Evolutionary conservation across 768 basidiomycete genomes (phyloP).

Genomic region (Fomitopsis pulvina): DNA sequence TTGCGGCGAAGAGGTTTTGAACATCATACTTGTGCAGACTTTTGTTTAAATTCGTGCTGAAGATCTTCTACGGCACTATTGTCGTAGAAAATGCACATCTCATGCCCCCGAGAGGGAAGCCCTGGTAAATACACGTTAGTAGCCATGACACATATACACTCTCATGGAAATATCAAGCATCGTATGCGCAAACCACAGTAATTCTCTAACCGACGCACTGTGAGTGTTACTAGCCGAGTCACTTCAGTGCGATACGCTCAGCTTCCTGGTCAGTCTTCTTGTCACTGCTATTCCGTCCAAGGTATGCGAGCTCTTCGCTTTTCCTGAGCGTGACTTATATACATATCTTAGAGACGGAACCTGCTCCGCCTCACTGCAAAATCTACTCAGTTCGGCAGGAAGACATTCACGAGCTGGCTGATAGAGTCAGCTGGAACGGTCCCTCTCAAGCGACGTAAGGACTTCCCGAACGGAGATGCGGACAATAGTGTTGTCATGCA

Average conservation of each 20-base stretch:
- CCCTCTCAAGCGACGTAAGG: slow-evolving; percentile 73
- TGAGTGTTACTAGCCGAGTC: slow-evolving; percentile 28
- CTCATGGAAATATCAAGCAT: slow-evolving; percentile 41
- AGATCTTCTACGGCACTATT: slow-evolving; percentile 87
- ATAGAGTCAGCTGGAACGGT: slow-evolving; percentile 86
- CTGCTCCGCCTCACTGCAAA: slow-evolving; percentile 85
- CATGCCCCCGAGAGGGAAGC: slow-evolving; percentile 65
- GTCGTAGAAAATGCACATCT: slow-evolving; percentile 73
- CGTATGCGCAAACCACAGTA: slow-evolving; percentile 82
- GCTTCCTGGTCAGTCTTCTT: slow-evolving; percentile 45
- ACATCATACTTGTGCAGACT: slow-evolving; percentile 41
- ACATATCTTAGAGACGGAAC: slow-evolving; percentile 50
- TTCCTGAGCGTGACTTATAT: not conserved
- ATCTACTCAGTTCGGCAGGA: slow-evolving; percentile 76
- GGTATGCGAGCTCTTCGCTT: slow-evolving; percentile 30
- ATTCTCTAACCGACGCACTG: slow-evolving; percentile 84
- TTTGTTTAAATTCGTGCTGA: slow-evolving; percentile 77
- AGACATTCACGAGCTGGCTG: slow-evolving; percentile 85
- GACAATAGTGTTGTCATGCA: slow-evolving; percentile 71
- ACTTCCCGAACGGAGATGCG: slow-evolving; percentile 43
- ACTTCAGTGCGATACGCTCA: not conserved
- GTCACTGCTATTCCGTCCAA: slow-evolving; percentile 66
- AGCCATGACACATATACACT: not conserved
- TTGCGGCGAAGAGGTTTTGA: not conserved
- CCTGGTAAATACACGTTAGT: slow-evolving; percentile 49